These are phyloP conservation scores for Knoxdaviesia proteae DNA, from an alignment of 2,329 filamentous ascomycete genomes.

Conservation along the genomic window DNA sequence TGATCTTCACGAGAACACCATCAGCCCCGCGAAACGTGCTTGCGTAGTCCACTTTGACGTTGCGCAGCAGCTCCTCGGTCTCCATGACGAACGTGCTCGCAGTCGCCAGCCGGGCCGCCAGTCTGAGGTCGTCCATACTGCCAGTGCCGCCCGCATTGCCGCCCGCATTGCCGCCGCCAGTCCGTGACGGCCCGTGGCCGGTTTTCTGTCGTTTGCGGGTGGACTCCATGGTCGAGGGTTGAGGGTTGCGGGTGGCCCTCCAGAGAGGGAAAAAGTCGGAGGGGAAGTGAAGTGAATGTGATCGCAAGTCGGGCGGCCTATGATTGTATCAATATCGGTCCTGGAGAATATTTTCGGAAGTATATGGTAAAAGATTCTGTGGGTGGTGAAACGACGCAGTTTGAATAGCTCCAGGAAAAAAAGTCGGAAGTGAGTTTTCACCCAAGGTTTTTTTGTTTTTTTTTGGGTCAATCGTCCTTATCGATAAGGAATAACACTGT, in stretches of 20 bases:
- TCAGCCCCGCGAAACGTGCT: constrained; percentile 27
- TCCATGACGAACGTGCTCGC: constrained; percentile 36
- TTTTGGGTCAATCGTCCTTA: no score
- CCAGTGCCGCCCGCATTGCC: constrained; percentile 7
- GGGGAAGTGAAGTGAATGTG: no score
- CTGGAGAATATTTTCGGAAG: no score
- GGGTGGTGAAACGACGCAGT: no score
- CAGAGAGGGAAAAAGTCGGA: neutral
- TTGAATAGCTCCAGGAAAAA: no score
- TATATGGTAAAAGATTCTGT: no score
- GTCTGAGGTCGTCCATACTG: constrained; percentile 19
- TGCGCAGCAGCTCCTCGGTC: constrained; percentile 36
- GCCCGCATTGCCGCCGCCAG: constrained; percentile 11
- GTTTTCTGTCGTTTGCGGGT: constrained; percentile 28
- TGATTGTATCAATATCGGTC: no score
- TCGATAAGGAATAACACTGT: no score
- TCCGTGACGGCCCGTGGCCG: constrained; percentile 15
- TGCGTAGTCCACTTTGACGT: constrained; percentile 30
- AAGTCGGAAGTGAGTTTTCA: no score
- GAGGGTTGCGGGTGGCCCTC: neutral
- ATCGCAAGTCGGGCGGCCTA: no score
- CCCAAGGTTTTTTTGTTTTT: no score
- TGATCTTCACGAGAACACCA: constrained; percentile 27
- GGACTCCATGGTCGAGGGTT: constrained; percentile 18
- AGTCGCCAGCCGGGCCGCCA: constrained; percentile 19